Base-by-base conservation (phyloP, 2,329 filamentous ascomycete genomes). In the Grosmannia serpens region DNA sequence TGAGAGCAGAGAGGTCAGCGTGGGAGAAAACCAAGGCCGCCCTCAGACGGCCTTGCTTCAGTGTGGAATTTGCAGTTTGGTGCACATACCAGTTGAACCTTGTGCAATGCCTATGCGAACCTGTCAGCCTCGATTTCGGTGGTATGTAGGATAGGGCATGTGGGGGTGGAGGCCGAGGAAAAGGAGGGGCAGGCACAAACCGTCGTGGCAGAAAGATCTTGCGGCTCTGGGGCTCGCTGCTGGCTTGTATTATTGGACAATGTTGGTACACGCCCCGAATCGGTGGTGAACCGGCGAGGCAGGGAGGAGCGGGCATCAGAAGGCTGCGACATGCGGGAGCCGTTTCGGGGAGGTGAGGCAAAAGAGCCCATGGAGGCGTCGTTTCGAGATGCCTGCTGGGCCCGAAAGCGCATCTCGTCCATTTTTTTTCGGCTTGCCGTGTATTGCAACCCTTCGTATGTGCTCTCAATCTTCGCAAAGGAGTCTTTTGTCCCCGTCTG, bases 211-310 rank as follows among this genome's bases (percentile, higher is more conserved):
- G 73, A 68, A 67, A 80, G 80, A 62, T 83, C 80, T 66, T 78
- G 76, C 59, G 73, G 66, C 58, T 80, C 79, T 55, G 75, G 73
- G 44, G 69, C 71, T 62, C 78, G 77, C 65, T 76, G 75, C 53
- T 74, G 70, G 46, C 80, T 78, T 24, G 53, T 47, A 69, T 91
- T 74, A 62, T 82, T 81, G 59, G 80, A 82, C 73, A 89, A 76
- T 70, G 87, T 89, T 71, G 88, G 87, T 73, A 92, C 77, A 80
- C 91, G 81, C 73, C 89, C 80, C 74, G 89, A 85, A 75, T 96
- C 95, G 59, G 91, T 94, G 63, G 92, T 97, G 75, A 97, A 97
- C 69, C 92, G 87, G 68, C 92, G 86, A 73, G 91, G 89, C 70
- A 97, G 79, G 66, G 85, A 85, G 63, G 84, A 83, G 72, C 91